Evolutionary conservation across 495 filamentous ascomycete genomes (phyloP).

Genomic region (Saxophila tyrrhenica): DNA sequence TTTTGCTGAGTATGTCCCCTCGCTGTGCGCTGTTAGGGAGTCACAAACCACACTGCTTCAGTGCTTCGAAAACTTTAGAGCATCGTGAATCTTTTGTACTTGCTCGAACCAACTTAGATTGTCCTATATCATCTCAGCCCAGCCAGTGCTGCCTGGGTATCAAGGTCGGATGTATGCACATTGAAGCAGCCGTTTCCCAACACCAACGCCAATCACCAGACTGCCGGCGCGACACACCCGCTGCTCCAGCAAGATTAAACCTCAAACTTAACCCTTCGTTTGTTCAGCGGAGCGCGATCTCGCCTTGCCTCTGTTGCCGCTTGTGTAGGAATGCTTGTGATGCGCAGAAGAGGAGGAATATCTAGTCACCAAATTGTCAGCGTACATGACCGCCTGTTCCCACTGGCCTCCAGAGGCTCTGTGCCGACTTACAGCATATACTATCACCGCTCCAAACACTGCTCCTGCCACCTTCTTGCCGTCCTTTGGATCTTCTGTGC

Average conservation of each 20-base stretch:
- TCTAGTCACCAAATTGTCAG: constrained; percentile 36
- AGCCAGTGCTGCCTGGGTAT: not conserved
- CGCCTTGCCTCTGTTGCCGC: constrained; percentile 64
- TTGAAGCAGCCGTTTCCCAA: not conserved
- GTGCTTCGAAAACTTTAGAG: no score
- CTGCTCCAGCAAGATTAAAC: not conserved
- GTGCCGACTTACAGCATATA: constrained; percentile 62
- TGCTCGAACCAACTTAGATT: not conserved
- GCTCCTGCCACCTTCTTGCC: constrained; percentile 66
- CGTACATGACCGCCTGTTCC: not conserved
- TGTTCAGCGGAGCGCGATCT: constrained; percentile 52
- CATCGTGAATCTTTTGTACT: no score
- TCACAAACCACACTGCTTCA: no score
- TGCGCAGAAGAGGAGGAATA: constrained; percentile 81
- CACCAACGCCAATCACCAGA: not conserved
- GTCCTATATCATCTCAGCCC: not conserved
- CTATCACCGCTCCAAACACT: constrained; percentile 70
- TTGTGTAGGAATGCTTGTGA: constrained; percentile 72
- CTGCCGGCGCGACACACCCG: not conserved
- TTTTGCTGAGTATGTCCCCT: no score
- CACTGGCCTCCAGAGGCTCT: not conserved
- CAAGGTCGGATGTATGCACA: not conserved
- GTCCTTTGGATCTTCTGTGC: constrained; percentile 52
- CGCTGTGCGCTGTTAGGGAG: no score
- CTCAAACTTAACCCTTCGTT: not conserved